Base-by-base conservation (phyloP, 768 basidiomycete genomes). In the Phlegmacium glaucopus region DNA sequence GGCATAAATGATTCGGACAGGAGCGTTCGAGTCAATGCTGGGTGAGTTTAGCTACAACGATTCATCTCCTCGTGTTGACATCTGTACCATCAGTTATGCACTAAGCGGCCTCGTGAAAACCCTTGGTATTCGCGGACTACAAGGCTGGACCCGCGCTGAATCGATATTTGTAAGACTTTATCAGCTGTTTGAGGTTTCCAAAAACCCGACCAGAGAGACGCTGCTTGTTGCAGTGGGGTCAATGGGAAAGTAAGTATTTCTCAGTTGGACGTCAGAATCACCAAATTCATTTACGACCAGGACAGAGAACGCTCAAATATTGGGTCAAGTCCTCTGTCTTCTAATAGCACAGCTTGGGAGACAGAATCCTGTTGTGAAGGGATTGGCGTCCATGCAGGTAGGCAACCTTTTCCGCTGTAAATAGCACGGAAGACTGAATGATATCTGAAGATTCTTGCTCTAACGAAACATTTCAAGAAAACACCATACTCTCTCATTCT, bases 281-380 rank as follows among this genome's bases (percentile, higher is more conserved):
- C 30, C 18, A 30, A 25, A 10, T 32, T 56, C 30, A 26, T 10
- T 27, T 12, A 27, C 39, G 29, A 15, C 17, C 45, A 86, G 84
- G 44, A 67, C 72, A 9, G 62, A 73, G 15, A 74, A 80, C 44
- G 49, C 61, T 4, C 77, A 81, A 39, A 61, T 84, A 25, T 65
- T 90, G 16, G 76, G 80, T 15, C 78, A 79, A 47, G 76, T 77
- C 9, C 58, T 90, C 3, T 79, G 72, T 45, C 75, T 82, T 42
- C 64, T 93, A 3, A 74, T 90, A 15, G 74, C 78, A 3, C 85
- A 85, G 44, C 67, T 93, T 6, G 87, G 82, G 1, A 74, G 82
- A 49, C 62, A 70, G 28, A 93, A 89, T 52, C 79, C 82, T 2
- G 75, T 87, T 5, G 54, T 94, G 26, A 86, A 79, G 62, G 85